Conservation (phyloP, 129 eudicot genomes). For the Arctium lappa region DNA sequence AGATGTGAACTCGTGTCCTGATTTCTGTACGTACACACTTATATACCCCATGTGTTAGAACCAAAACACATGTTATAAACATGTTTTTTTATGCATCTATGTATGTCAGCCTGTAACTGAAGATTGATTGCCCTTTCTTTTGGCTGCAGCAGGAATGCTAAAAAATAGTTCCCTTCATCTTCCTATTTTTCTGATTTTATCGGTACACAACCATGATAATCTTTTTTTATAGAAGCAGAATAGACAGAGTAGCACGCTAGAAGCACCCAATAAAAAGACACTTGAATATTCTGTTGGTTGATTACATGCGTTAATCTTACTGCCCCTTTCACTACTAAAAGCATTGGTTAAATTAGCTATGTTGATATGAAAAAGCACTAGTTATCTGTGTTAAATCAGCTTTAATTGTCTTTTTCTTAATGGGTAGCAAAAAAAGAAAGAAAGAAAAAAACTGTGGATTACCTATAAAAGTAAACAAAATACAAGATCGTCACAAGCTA, state of each 20-base stretch:
- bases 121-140: constrained; percentile 6
- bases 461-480: no score
- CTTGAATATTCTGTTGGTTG: background rate
- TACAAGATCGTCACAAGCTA: no score
- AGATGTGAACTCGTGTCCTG: constrained; percentile 29
- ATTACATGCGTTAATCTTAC: background rate
- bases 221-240: background rate
- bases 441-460: no score
- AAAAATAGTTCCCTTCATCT: background rate
- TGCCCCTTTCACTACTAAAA: background rate
- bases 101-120: constrained; percentile 24
- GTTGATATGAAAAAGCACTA: no score
- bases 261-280: background rate
- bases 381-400: no score
- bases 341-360: background rate
- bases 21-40: constrained; percentile 24
- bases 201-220: background rate
- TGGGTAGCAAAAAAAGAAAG: no score
- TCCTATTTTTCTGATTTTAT: background rate
- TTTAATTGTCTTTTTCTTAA: no score
- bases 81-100: constrained; percentile 20
- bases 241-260: background rate
- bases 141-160: constrained; percentile 6
- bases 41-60: constrained; percentile 29
- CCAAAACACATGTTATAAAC: constrained; percentile 35